phyloP scores from a whole-genome alignment of 768 basidiomycete species.

The Suillus spraguei region DNA sequence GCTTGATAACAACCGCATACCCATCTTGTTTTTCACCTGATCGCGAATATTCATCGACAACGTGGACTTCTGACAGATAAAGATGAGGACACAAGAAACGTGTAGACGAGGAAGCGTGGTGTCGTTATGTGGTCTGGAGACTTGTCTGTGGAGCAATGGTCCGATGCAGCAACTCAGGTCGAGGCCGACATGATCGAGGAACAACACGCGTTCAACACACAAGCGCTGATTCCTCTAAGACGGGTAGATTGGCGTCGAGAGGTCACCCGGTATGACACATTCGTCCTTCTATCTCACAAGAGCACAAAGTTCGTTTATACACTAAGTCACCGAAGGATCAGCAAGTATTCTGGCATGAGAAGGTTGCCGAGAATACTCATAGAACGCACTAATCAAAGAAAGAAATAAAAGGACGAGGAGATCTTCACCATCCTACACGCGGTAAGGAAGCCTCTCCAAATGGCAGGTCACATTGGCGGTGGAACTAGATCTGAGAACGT shows the following conservation, averaged over 20 bases:
- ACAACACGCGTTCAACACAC: slow-evolving; percentile 63
- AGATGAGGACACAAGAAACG: slow-evolving; percentile 71
- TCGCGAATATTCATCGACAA: slow-evolving; percentile 67
- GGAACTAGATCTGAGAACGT: slow-evolving; percentile 56
- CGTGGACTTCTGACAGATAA: slow-evolving; percentile 78
- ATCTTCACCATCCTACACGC: slow-evolving; percentile 31
- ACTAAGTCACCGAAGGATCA: slow-evolving; percentile 30
- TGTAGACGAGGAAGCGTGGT: slow-evolving; percentile 67
- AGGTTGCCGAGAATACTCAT: slow-evolving; percentile 27
- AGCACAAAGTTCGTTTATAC: slow-evolving; percentile 20
- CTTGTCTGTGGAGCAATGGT: slow-evolving; percentile 73
- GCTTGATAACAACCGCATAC: slow-evolving; percentile 48
- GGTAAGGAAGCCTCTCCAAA: slow-evolving; percentile 50
- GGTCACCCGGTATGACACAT: slow-evolving; percentile 31
- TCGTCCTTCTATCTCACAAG: slow-evolving; percentile 27
- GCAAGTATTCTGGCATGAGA: slow-evolving; percentile 27
- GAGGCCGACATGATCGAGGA: slow-evolving; percentile 67
- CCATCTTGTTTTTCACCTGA: slow-evolving; percentile 48
- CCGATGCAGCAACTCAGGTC: slow-evolving; percentile 57
- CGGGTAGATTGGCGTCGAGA: slow-evolving; percentile 36
- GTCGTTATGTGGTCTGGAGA: slow-evolving; percentile 55
- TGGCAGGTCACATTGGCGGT: slow-evolving; percentile 58
- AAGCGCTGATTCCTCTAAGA: slow-evolving; percentile 48
- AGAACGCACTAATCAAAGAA: slow-evolving; percentile 34
- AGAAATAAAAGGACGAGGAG: slow-evolving; percentile 30